Evolutionary conservation across 2,329 filamentous ascomycete species (phyloP).

Genomic region (Gyromitra esculenta): DNA sequence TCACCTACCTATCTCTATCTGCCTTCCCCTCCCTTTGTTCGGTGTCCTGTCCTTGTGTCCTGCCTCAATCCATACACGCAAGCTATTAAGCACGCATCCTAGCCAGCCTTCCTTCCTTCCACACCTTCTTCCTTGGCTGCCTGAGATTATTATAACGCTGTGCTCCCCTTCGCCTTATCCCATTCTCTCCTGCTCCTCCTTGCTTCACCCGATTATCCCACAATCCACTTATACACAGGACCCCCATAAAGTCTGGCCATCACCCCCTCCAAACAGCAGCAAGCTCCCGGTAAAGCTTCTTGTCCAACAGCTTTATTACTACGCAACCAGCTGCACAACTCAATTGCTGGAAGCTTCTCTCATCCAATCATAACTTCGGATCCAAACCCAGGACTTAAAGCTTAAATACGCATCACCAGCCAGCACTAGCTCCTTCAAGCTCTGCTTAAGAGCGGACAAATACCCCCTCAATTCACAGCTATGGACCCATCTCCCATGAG

Average conservation of each 20-base stretch:
- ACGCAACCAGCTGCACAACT: constrained; percentile 31
- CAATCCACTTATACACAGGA: constrained; percentile 38
- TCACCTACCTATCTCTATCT: constrained; percentile 40
- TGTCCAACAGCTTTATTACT: constrained; percentile 21
- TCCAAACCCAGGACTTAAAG: constrained; percentile 43
- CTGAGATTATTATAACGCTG: constrained; percentile 54
- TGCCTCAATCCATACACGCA: constrained; percentile 54
- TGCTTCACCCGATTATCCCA: constrained; percentile 48
- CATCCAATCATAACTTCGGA: constrained; percentile 33
- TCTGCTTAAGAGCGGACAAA: constrained; percentile 32
- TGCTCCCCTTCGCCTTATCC: constrained; percentile 52
- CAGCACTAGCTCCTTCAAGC: constrained; percentile 42
- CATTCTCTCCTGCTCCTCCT: constrained; percentile 53
- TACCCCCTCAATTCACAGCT: constrained; percentile 44
- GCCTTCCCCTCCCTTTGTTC: constrained; percentile 51
- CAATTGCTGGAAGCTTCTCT: constrained; percentile 47
- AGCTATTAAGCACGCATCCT: constrained; percentile 52
- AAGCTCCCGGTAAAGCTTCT: constrained; percentile 44
- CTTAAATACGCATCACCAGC: constrained; percentile 49
- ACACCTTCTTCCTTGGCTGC: constrained; percentile 47
- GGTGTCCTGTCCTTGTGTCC: constrained; percentile 53
- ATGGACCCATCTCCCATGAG: constrained; percentile 52
- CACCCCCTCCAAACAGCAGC: no score
- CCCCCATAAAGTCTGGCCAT: constrained; percentile 32
- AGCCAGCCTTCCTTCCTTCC: constrained; percentile 40